Conservation (phyloP, 108 stramenopile genomes). For the Conticribra weissflogii region DNA sequence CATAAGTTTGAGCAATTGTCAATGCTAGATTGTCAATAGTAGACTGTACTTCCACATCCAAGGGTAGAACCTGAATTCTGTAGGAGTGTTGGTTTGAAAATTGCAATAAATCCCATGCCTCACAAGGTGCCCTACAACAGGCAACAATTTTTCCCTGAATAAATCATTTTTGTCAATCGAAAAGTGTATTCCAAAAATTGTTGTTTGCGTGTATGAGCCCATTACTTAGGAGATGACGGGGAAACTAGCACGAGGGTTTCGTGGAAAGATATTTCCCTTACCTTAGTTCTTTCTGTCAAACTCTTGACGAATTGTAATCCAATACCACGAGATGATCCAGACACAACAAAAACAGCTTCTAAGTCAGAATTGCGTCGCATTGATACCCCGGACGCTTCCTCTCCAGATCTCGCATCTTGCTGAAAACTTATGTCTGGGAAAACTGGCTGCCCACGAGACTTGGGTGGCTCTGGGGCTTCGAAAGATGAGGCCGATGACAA, state of each 20-base stretch:
- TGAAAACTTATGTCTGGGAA: conserved; percentile 54
- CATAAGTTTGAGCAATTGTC: conserved; percentile 45
- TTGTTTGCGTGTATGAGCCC: not conserved
- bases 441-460: conserved; percentile 56
- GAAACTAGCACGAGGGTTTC: too few relatives aligned
- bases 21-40: conserved; percentile 56
- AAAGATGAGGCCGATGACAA: conserved; percentile 32
- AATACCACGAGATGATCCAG: conserved; percentile 78
- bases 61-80: conserved; percentile 46
- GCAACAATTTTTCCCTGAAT: conserved; percentile 75
- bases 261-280: conserved; percentile 1
- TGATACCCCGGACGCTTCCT: not conserved
- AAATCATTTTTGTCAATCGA: not conserved
- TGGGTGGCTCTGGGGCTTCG: conserved; percentile 57
- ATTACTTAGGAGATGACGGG: not conserved
- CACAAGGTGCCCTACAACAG: conserved; percentile 67
- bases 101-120: conserved; percentile 33
- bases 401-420: not conserved
- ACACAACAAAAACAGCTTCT: conserved; percentile 80
- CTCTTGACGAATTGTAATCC: conserved; percentile 67
- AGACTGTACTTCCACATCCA: conserved; percentile 75
- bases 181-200: not conserved
- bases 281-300: conserved; percentile 53
- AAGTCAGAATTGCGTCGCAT: conserved; percentile 61
- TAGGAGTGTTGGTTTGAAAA: conserved; percentile 18